phyloP scores from a whole-genome alignment of 164 flowering plant species.

The Brasenia schreberi region DNA sequence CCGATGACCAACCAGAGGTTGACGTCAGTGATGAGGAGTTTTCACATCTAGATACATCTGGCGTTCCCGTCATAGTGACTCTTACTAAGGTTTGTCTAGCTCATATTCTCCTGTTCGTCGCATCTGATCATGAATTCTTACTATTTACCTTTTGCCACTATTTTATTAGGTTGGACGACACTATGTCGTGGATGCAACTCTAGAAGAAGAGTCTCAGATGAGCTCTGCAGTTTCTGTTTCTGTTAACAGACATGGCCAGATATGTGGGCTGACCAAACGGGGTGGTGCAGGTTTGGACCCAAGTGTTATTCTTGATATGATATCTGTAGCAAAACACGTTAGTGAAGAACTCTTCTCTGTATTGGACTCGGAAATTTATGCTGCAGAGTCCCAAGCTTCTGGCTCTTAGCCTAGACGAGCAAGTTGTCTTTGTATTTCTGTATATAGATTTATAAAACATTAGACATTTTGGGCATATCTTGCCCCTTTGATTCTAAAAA shows the following conservation, averaged over 20 bases:
- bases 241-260: conserved; percentile 53
- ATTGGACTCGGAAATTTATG: conserved; percentile 79
- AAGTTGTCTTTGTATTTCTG: no score
- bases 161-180: conserved; percentile 67
- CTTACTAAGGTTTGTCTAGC: conserved; percentile 54
- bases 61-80: conserved; percentile 73
- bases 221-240: conserved; percentile 80
- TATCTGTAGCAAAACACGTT: conserved; percentile 72
- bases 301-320: conserved; percentile 83
- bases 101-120: background rate
- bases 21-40: conserved; percentile 93
- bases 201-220: conserved; percentile 95
- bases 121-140: no score
- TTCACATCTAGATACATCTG: conserved; percentile 79
- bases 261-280: conserved; percentile 74
- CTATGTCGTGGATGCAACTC: conserved; percentile 83
- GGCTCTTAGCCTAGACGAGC: conserved; percentile 12
- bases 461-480: no score
- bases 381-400: conserved; percentile 69
- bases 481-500: no score
- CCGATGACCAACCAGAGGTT: conserved; percentile 70
- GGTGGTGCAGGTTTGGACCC: conserved; percentile 93
- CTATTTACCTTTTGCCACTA: background rate
- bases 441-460: no score
- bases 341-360: conserved; percentile 58